Percentiles rank a stretch among this genome's conserved stretches.
Conservation (phyloP, 805 yeast genomes). For the Metschnikowia borealis region DNA sequence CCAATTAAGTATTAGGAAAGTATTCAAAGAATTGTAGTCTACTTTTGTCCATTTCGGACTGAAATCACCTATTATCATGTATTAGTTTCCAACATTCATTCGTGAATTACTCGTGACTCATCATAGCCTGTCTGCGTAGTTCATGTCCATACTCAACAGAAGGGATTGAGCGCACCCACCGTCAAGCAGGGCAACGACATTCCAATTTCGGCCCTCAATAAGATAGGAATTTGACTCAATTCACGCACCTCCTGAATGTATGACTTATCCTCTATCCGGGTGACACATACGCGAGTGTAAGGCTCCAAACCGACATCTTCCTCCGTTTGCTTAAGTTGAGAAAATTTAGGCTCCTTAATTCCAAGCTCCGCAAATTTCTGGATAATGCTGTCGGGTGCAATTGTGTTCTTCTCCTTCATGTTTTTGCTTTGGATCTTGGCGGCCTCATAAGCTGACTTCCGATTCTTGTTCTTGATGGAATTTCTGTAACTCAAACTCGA, state of each 20-base stretch:
- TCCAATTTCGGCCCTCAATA: constrained; percentile 87
- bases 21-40: background rate
- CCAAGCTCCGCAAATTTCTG: constrained; percentile 49
- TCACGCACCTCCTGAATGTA: constrained; percentile 80
- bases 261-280: constrained; percentile 56
- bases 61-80: background rate
- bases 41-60: background rate
- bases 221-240: constrained; percentile 73
- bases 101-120: constrained; percentile 1
- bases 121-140: background rate
- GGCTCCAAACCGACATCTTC: constrained; percentile 41
- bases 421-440: constrained; percentile 52
- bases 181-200: constrained; percentile 95
- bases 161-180: constrained; percentile 88
- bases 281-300: constrained; percentile 53
- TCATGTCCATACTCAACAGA: constrained; percentile 29
- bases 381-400: constrained; percentile 40
- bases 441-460: constrained; percentile 68
- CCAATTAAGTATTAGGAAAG: too few species aligned
- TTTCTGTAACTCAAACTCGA: constrained; percentile 71
- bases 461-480: constrained; percentile 72
- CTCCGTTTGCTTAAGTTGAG: constrained; percentile 14
- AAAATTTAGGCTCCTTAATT: constrained; percentile 45
- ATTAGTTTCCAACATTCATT: background rate
- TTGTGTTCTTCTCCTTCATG: constrained; percentile 24